Percentiles rank a stretch among this genome's conserved stretches.
These are phyloP conservation scores for Phytophthora brassicae DNA, from an alignment of 352 stramenopile genomes.

Conservation along the genomic window DNA sequence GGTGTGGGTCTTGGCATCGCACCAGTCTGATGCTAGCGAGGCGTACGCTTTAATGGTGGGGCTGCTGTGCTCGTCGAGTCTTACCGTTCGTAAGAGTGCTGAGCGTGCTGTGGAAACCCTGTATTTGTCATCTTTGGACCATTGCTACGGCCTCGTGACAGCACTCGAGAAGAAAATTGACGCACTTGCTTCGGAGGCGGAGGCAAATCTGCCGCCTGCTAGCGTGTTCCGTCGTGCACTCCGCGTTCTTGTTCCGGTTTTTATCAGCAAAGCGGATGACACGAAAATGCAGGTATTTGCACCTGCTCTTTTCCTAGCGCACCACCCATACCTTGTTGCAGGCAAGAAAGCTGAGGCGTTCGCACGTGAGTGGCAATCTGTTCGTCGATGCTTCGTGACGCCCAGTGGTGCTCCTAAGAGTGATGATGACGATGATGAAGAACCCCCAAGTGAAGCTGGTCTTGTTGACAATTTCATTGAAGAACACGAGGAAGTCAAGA, in stretches of 20 bases:
- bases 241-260: constrained; percentile 49
- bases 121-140: constrained; percentile 62
- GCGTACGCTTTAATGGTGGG: constrained; percentile 66
- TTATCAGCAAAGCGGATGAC: constrained; percentile 34
- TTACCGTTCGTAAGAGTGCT: constrained; percentile 53
- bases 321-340: constrained; percentile 77
- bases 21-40: constrained; percentile 48
- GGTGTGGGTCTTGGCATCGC: constrained; percentile 70
- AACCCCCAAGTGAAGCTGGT: constrained; percentile 58
- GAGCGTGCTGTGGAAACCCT: constrained; percentile 45
- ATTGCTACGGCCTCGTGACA: constrained; percentile 47
- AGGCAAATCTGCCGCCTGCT: constrained; percentile 46
- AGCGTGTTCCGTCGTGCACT: constrained; percentile 65
- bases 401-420: constrained; percentile 14
- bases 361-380: constrained; percentile 60
- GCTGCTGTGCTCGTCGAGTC: constrained; percentile 51
- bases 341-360: constrained; percentile 55
- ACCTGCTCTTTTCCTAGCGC: constrained; percentile 51
- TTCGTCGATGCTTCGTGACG: constrained; percentile 66
- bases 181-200: constrained; percentile 36
- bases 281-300: constrained; percentile 56
- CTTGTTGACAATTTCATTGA: constrained; percentile 80
- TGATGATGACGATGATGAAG: constrained; percentile 47
- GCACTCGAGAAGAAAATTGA: constrained; percentile 69
- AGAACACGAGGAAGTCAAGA: constrained; percentile 61